Percentiles rank a stretch among this genome's conserved stretches.
These are phyloP conservation scores for Trichosanthes cucumerina DNA, from an alignment of 306 rosid species.

Conservation along the genomic window DNA sequence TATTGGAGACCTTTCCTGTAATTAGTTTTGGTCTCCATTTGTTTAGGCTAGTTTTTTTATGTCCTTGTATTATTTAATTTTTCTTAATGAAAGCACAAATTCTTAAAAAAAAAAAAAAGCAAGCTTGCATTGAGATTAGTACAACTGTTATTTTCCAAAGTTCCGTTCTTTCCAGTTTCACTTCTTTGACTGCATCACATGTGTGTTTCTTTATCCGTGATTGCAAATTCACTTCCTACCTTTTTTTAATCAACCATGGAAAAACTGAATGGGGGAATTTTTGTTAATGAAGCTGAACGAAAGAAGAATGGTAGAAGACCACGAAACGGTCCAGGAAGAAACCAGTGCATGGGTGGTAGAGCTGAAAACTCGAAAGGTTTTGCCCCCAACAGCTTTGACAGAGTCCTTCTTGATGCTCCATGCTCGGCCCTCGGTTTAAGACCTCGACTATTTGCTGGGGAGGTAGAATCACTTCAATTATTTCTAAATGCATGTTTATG, in stretches of 20 bases:
- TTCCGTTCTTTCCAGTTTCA: not conserved
- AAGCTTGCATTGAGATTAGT: not conserved
- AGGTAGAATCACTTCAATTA: constrained; percentile 36
- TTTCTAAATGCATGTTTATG: not conserved
- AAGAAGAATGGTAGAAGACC: constrained; percentile 54
- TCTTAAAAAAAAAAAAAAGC: not conserved
- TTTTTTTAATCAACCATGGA: constrained; percentile 30
- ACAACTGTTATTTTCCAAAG: not conserved
- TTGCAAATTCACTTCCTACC: constrained; percentile 5
- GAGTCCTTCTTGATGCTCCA: constrained; percentile 96
- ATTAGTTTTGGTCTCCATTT: not conserved
- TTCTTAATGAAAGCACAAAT: not conserved
- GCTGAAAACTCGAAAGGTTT: constrained; percentile 78
- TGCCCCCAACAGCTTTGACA: constrained; percentile 76
- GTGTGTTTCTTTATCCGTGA: not conserved
- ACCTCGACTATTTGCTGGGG: constrained; percentile 82
- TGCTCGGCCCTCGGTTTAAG: constrained; percentile 98
- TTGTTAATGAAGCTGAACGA: constrained; percentile 58
- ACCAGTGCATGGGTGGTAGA: constrained; percentile 60
- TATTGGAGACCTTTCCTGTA: not conserved
- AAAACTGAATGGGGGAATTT: constrained; percentile 37
- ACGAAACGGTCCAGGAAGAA: constrained; percentile 84
- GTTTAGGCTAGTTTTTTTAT: too few relatives aligned
- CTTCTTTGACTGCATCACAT: not conserved
- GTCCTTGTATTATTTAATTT: not conserved